These are phyloP conservation scores for Candida krabiensis DNA, from an alignment of 805 yeast genomes.

Conservation along the genomic window DNA sequence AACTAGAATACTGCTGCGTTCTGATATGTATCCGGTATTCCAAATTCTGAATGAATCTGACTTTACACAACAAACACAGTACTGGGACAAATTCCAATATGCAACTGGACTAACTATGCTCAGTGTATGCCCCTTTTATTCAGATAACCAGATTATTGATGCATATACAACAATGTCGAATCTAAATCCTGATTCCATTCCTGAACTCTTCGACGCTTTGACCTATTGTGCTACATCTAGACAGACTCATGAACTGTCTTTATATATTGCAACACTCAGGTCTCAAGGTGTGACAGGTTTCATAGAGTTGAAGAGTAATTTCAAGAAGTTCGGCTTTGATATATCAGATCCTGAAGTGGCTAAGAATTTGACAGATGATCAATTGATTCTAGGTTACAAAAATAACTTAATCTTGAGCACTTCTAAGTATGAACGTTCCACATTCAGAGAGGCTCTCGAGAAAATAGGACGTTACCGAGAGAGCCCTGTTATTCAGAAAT, in stretches of 20 bases:
- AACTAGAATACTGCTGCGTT: constrained; percentile 11
- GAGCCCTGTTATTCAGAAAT: constrained; percentile 36
- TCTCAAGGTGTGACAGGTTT: constrained; percentile 55
- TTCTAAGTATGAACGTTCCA: constrained; percentile 23
- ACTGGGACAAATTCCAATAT: constrained; percentile 26
- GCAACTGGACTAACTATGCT: constrained; percentile 38
- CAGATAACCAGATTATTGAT: constrained; percentile 46
- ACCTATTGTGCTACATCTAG: constrained; percentile 49
- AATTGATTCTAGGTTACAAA: constrained; percentile 28
- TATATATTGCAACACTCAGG: constrained; percentile 44
- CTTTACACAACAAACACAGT: constrained; percentile 16
- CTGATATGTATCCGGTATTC: constrained; percentile 24
- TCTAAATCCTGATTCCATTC: constrained; percentile 45
- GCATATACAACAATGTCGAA: constrained; percentile 43
- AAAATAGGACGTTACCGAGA: constrained; percentile 39
- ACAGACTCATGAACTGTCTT: constrained; percentile 44
- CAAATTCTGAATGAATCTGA: constrained; percentile 27
- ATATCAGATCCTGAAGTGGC: constrained; percentile 23
- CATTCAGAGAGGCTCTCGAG: constrained; percentile 40
- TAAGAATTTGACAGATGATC: constrained; percentile 24
- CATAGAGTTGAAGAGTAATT: constrained; percentile 38
- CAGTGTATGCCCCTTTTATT: constrained; percentile 49
- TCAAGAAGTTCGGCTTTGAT: constrained; percentile 29
- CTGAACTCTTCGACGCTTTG: constrained; percentile 60
- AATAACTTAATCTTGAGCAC: constrained; percentile 23